phyloP scores from a whole-genome alignment of 352 stramenopile genomes.

The Phytophthora tubulina region DNA sequence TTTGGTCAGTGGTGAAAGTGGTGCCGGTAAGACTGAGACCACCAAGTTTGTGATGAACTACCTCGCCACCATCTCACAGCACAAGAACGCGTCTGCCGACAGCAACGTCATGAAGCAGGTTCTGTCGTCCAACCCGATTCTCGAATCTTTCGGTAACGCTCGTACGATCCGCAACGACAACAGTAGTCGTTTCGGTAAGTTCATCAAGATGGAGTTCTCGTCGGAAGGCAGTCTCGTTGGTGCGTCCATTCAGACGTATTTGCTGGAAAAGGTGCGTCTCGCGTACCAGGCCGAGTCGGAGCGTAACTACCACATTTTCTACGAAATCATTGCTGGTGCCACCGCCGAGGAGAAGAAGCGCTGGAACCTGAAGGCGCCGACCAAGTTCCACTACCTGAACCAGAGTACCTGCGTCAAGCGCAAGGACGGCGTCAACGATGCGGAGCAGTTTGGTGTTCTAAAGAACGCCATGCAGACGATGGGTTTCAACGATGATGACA shows the following conservation, averaged over 20 bases:
- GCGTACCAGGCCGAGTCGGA: slow-evolving; percentile 93
- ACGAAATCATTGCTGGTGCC: slow-evolving; percentile 91
- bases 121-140: slow-evolving; percentile 97
- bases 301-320: slow-evolving; percentile 98
- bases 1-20: slow-evolving; percentile 93
- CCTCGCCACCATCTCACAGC: slow-evolving; percentile 91
- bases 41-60: slow-evolving; percentile 98
- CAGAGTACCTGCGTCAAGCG: slow-evolving; percentile 89
- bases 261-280: slow-evolving; percentile 97
- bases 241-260: slow-evolving; percentile 95
- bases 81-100: slow-evolving; percentile 59
- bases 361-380: slow-evolving; percentile 63
- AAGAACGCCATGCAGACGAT: slow-evolving; percentile 89
- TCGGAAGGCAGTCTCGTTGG: slow-evolving; percentile 80
- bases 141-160: slow-evolving; percentile 99
- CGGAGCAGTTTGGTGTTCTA: slow-evolving; percentile 84
- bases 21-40: slow-evolving; percentile 97
- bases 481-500: slow-evolving; percentile 89
- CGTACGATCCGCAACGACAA: slow-evolving; percentile 98
- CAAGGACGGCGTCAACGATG: slow-evolving; percentile 91
- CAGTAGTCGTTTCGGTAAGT: slow-evolving; percentile 97
- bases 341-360: slow-evolving; percentile 68
- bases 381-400: slow-evolving; percentile 92
- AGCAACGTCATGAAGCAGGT: slow-evolving; percentile 92
- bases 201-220: slow-evolving; percentile 97